Evolutionary conservation across 2,329 filamentous ascomycete genomes (phyloP), one percentile per base, ranked within the genome.

Genomic region (Elsinoe ampelina): DNA sequence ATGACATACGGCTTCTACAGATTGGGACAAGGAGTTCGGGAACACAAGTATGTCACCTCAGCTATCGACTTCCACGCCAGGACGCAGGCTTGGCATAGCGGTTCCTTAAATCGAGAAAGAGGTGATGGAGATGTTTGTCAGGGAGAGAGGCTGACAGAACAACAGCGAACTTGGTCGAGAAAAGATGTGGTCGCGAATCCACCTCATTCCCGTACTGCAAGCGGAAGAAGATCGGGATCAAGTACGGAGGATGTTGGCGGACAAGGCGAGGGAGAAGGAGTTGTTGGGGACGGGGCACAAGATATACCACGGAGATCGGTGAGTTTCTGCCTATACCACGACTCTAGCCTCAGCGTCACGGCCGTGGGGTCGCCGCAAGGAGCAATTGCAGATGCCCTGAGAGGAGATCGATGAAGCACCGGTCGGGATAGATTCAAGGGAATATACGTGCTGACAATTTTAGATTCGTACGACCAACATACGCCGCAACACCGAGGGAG

Each of bases 171-270:
- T 95, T 64, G 88, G 85, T 61, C 89, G 93, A 66, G 93, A 98
- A 71, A 98, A 97, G 80, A 93, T 95, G 83, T 98, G 93, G 93
- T 83, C 89, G 60, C 86, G 93, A 70, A 95, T 98, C 74, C 84
- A 97, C 75, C 80, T 98, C 62, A 93, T 92, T 68, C 93, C 93
- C 58, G 77, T 95, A 61, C 83, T 98, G 62, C 92, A 97, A 72
- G 93, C 93, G 57, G 93, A 98, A 71, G 90, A 95, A 73, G 93
- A 98, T 77, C 86, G 93, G 60, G 93, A 98, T 75, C 86, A 92
- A 71, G 91, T 95, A 61, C 82, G 93, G 63, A 80, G 92, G 68
- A 82, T 92, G 73, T 81, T 86, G 63, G 93, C 93, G 58, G 89
- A 95, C 73, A 84, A 89, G 80, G 85, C 84, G 63, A 82, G 93